Percentiles rank a stretch among this genome's conserved stretches.
These are phyloP conservation scores for Solanum etuberosum DNA, from an alignment of 257 asterid genomes.

Conservation along the genomic window DNA sequence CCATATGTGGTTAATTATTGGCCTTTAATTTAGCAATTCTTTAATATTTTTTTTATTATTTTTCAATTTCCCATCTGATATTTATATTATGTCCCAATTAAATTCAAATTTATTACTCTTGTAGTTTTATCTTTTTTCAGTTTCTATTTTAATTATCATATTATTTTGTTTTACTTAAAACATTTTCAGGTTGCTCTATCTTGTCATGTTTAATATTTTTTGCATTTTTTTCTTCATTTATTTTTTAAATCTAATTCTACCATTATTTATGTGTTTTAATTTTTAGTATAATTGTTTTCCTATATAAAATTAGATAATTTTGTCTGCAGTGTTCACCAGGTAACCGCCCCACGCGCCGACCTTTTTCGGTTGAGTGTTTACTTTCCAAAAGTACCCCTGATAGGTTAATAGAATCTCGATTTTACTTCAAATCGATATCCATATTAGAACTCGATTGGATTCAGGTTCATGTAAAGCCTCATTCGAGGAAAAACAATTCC, in stretches of 20 bases:
- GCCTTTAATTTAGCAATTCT: background rate
- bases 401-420: background rate
- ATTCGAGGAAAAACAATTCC: too few relatives aligned
- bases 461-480: background rate
- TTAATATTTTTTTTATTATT: background rate
- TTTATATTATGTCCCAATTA: background rate
- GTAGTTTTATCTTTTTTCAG: background rate
- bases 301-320: background rate
- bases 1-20: background rate
- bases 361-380: background rate
- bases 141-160: background rate
- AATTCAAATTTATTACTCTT: background rate
- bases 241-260: too few relatives aligned
- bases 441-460: background rate
- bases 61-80: background rate
- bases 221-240: background rate
- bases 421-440: background rate
- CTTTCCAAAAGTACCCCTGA: background rate
- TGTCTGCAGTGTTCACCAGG: constrained; percentile 2
- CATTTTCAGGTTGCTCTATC: background rate
- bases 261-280: background rate
- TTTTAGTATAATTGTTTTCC: background rate
- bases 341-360: constrained; percentile 24
- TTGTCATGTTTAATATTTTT: background rate
- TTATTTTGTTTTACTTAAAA: background rate